phyloP scores from a whole-genome alignment of 1,139 yeast species.

The Trichomonascaceae sp. region DNA sequence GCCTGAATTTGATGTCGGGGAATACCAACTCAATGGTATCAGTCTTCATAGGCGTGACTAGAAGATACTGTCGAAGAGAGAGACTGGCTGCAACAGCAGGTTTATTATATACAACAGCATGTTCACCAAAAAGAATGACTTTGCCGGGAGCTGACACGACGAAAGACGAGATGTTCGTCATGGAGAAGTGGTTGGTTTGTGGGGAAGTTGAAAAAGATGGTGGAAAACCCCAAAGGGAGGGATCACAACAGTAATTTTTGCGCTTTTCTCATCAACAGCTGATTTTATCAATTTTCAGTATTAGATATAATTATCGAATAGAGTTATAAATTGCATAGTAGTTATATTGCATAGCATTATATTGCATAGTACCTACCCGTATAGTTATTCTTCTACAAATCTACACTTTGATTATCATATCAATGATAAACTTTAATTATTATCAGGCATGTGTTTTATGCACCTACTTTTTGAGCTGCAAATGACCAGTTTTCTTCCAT shows the following conservation, averaged over 20 bases:
- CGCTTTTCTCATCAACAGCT: no score
- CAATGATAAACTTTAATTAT: no score
- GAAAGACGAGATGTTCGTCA: slow-evolving; percentile 32
- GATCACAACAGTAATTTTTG: no score
- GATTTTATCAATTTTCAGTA: no score
- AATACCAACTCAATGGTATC: slow-evolving; percentile 57
- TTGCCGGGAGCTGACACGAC: slow-evolving; percentile 94
- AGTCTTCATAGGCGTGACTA: slow-evolving; percentile 39
- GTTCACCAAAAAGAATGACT: slow-evolving; percentile 94
- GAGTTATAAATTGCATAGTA: no score
- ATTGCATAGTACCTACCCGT: no score
- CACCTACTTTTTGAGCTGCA: slow-evolving; percentile 10
- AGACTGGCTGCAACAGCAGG: slow-evolving; percentile 92
- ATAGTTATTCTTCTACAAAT: no score
- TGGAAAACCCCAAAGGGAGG: no score
- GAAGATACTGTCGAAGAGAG: slow-evolving; percentile 70
- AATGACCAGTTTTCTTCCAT: slow-evolving; percentile 60
- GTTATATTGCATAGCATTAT: no score
- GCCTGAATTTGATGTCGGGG: slow-evolving; percentile 70
- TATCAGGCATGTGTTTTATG: neutral
- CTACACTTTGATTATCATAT: no score
- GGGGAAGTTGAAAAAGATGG: neutral
- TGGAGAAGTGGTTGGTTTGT: neutral
- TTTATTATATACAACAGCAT: slow-evolving; percentile 88
- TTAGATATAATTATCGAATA: no score